phyloP scores from a whole-genome alignment of 2,329 filamentous ascomycete genomes.

The Ascochyta clinopodiicola region DNA sequence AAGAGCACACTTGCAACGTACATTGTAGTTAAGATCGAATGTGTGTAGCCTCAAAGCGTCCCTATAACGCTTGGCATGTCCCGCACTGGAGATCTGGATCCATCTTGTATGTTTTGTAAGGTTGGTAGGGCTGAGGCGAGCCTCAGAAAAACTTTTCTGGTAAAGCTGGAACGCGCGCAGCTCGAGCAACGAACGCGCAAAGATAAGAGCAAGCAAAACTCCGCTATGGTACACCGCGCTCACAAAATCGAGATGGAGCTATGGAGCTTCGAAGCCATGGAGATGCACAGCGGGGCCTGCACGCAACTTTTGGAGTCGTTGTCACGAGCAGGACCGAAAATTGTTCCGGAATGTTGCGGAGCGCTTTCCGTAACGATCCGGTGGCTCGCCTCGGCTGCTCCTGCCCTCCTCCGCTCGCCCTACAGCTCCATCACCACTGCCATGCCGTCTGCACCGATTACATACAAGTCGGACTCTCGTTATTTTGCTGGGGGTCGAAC shows the following conservation, averaged over 20 bases:
- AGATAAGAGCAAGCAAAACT: background rate
- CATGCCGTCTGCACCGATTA: background rate
- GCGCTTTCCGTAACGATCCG: slow-evolving; percentile 7
- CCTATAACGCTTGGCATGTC: slow-evolving; percentile 23
- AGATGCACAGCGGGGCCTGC: slow-evolving; percentile 13
- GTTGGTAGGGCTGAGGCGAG: slow-evolving; percentile 3
- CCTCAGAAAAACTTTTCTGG: slow-evolving; percentile 8
- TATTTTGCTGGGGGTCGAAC: background rate
- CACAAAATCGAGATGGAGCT: slow-evolving; percentile 1
- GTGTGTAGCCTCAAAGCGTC: slow-evolving; percentile 16
- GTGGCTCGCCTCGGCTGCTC: slow-evolving; percentile 10
- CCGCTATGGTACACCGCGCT: background rate
- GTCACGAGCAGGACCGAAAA: slow-evolving; percentile 16
- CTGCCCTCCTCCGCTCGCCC: slow-evolving; percentile 7
- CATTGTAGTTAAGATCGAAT: slow-evolving; percentile 12
- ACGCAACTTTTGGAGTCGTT: slow-evolving; percentile 6
- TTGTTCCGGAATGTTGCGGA: slow-evolving; percentile 16
- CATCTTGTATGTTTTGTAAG: slow-evolving; percentile 18
- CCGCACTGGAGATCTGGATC: slow-evolving; percentile 25
- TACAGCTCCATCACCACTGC: background rate
- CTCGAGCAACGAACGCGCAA: background rate
- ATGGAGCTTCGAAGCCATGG: background rate
- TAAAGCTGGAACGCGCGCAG: slow-evolving; percentile 3
- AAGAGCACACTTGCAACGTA: slow-evolving; percentile 20
- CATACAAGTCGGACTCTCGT: background rate